Percentiles rank a stretch among this genome's conserved stretches.
phyloP scores from a whole-genome alignment of 805 yeast species.

The Sungouiozyma intestinalis region DNA sequence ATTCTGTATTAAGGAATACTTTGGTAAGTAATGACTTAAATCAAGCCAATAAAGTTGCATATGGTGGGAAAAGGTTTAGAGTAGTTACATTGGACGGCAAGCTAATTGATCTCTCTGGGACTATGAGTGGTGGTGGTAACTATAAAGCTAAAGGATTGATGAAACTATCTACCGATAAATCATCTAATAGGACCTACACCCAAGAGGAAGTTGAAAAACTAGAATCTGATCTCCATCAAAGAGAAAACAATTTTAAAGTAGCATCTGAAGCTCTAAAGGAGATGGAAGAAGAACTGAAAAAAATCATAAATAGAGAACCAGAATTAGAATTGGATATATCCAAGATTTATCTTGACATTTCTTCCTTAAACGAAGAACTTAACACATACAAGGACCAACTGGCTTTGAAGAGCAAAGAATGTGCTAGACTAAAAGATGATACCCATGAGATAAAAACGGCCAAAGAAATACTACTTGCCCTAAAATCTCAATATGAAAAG shows the following conservation, averaged over 20 bases:
- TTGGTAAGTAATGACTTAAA: constrained; percentile 69
- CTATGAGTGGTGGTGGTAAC: constrained; percentile 94
- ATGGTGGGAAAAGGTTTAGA: constrained; percentile 66
- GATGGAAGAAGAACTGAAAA: constrained; percentile 50
- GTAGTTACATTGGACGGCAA: constrained; percentile 93
- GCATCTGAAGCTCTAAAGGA: constrained; percentile 43
- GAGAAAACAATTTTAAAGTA: constrained; percentile 44
- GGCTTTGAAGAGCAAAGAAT: constrained; percentile 32
- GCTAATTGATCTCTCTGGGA: constrained; percentile 84
- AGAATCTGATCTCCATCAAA: constrained; percentile 39
- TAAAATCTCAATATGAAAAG: constrained; percentile 33
- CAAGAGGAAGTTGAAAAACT: constrained; percentile 48
- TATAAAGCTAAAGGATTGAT: constrained; percentile 64
- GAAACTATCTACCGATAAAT: constrained; percentile 32
- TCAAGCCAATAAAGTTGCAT: constrained; percentile 83
- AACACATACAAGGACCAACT: constrained; percentile 31
- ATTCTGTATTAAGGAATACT: constrained; percentile 77
- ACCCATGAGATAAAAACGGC: constrained; percentile 6
- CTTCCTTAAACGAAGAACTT: constrained; percentile 45
- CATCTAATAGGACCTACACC: constrained; percentile 24
- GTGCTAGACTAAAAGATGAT: constrained; percentile 27
- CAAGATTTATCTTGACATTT: constrained; percentile 52
- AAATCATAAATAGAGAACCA: constrained; percentile 57
- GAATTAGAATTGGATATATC: constrained; percentile 53
- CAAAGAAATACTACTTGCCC: constrained; percentile 18